These are phyloP conservation scores for Blastosporella zonata DNA, from an alignment of 1,284 basidiomycete species.

Conservation along the genomic window DNA sequence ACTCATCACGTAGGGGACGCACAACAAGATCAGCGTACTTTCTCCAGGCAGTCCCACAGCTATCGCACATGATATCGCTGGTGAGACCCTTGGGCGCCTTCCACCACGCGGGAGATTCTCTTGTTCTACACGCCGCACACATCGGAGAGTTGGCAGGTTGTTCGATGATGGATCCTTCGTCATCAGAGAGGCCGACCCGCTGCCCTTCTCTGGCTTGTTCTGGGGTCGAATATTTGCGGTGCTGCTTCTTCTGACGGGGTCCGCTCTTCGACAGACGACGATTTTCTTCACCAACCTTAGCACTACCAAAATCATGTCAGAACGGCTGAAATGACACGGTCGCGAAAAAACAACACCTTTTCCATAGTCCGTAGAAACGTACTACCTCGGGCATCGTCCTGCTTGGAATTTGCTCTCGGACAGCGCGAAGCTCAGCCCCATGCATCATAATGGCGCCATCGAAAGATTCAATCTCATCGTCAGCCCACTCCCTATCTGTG, in stretches of 20 bases:
- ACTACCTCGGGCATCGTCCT: conserved; percentile 76
- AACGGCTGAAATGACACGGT: conserved; percentile 7
- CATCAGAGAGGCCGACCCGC: conserved; percentile 51
- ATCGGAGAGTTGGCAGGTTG: conserved; percentile 53
- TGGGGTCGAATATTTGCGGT: conserved; percentile 38
- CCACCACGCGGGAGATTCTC: conserved; percentile 80
- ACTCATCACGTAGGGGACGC: conserved; percentile 66
- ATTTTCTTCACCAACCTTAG: conserved; percentile 66
- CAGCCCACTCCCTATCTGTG: conserved; percentile 69
- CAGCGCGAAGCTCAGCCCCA: conserved; percentile 75
- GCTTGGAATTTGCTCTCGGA: conserved; percentile 71
- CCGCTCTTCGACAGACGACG: conserved; percentile 47
- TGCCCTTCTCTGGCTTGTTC: conserved; percentile 38
- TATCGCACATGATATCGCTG: conserved; percentile 73
- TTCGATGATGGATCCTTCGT: conserved; percentile 72
- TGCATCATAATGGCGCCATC: conserved; percentile 70
- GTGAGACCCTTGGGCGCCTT: conserved; percentile 78
- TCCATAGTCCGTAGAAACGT: conserved; percentile 84
- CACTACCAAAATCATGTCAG: conserved; percentile 35
- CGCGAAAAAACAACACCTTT: too few species aligned
- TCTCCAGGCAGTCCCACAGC: conserved; percentile 79
- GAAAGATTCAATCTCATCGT: conserved; percentile 70
- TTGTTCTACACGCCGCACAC: conserved; percentile 78
- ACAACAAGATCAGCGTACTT: conserved; percentile 87
- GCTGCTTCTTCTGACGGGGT: conserved; percentile 35